phyloP scores from a whole-genome alignment of 2,329 filamentous ascomycete genomes.

The Pseudocercospora eumusae region DNA sequence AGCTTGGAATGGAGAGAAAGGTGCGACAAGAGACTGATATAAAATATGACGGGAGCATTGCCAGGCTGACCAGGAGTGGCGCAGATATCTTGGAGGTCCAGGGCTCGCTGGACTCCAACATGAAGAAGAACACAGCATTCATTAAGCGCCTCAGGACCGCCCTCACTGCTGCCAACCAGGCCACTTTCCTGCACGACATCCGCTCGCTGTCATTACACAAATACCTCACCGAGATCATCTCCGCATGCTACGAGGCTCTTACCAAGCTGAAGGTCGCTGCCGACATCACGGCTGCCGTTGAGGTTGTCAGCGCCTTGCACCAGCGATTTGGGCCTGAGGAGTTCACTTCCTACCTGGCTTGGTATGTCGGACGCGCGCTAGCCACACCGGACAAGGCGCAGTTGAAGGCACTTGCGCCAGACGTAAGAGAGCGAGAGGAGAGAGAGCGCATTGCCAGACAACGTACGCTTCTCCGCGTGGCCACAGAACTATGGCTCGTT shows the following conservation, averaged over 20 bases:
- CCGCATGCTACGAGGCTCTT: conserved; percentile 90
- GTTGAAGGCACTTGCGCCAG: conserved; percentile 74
- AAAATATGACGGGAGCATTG: neutral
- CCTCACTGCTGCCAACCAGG: conserved; percentile 74
- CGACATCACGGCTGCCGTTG: conserved; percentile 89
- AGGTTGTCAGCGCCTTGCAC: conserved; percentile 92
- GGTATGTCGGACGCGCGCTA: conserved; percentile 87
- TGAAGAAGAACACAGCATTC: conserved; percentile 98
- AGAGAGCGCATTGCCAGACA: conserved; percentile 89
- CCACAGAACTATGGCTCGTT: conserved; percentile 94
- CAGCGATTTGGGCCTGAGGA: conserved; percentile 89
- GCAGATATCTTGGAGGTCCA: conserved; percentile 76
- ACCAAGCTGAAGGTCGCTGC: conserved; percentile 87
- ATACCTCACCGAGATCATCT: conserved; percentile 95
- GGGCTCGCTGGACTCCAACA: conserved; percentile 82
- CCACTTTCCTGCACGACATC: conserved; percentile 87
- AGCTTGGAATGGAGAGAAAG: conserved; percentile 86
- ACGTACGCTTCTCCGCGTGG: conserved; percentile 79
- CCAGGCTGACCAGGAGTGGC: conserved; percentile 4
- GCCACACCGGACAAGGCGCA: conserved; percentile 84
- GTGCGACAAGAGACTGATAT: conserved; percentile 50
- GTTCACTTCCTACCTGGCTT: conserved; percentile 88
- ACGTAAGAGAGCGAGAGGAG: conserved; percentile 90
- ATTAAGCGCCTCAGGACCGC: conserved; percentile 94
- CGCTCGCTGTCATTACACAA: conserved; percentile 89